A percentile compares a stretch with the other conserved stretches of the same genome.
These are phyloP conservation scores for Trypanosoma platydactyli DNA, from an alignment of 208 protist species.

Conservation along the genomic window DNA sequence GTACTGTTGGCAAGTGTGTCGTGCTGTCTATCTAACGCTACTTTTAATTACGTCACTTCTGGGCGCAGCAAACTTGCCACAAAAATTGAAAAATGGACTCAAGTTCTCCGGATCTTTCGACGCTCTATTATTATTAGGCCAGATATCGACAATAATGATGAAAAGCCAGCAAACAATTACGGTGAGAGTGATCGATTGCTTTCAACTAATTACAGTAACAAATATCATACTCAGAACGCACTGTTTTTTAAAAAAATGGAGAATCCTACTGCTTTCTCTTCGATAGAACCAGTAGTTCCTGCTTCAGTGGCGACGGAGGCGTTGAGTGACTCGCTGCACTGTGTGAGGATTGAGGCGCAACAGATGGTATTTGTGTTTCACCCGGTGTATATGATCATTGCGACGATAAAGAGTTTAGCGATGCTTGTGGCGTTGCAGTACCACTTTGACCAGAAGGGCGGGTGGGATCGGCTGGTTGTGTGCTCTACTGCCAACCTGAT, in stretches of 20 bases:
- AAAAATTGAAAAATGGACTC: conserved; percentile 37
- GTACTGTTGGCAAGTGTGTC: conserved; percentile 40
- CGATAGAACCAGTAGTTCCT: conserved; percentile 32
- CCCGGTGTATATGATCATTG: conserved; percentile 53
- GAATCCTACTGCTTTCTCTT: conserved; percentile 1
- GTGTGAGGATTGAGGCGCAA: conserved; percentile 46
- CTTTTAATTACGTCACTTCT: conserved; percentile 39
- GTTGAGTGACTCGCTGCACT: conserved; percentile 38
- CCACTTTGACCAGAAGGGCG: conserved; percentile 46
- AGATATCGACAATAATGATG: not conserved
- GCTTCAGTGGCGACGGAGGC: conserved; percentile 43
- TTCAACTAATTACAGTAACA: not conserved
- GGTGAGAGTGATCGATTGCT: conserved; percentile 8
- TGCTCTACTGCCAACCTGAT: conserved; percentile 60
- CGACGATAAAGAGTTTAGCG: conserved; percentile 44
- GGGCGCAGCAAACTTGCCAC: conserved; percentile 13
- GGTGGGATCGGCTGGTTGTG: conserved; percentile 57
- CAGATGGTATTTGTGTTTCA: conserved; percentile 49
- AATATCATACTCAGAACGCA: conserved; percentile 16
- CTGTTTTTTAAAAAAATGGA: conserved; percentile 27
- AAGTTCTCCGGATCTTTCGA: conserved; percentile 36
- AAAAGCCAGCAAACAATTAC: not conserved
- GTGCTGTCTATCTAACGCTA: conserved; percentile 29
- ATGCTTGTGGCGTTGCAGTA: conserved; percentile 71
- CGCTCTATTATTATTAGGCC: conserved; percentile 37